Evolutionary conservation across 108 stramenopile genomes (phyloP).

Genomic region (Nitzschia sp.): DNA sequence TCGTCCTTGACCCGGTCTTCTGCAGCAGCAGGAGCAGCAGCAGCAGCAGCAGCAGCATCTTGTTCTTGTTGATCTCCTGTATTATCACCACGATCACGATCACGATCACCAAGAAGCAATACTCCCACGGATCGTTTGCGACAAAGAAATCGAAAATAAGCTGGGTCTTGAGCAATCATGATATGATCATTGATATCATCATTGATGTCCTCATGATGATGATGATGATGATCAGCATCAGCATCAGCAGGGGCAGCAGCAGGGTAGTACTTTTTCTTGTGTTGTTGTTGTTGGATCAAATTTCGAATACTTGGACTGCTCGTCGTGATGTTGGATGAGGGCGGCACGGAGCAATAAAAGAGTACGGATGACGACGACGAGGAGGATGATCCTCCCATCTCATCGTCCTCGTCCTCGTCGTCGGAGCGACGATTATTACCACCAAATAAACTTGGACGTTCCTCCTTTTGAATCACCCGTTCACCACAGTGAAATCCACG

Average conservation of each 20-base stretch:
- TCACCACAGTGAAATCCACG: constrained; percentile 34
- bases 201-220: too few species aligned
- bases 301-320: not conserved
- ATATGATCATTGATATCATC: not conserved
- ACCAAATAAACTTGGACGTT: not conserved
- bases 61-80: too few species aligned
- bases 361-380: too few species aligned
- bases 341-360: constrained; percentile 30
- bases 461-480: constrained; percentile 19
- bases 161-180: not conserved
- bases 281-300: not conserved
- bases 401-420: not conserved
- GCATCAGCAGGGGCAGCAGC: too few species aligned
- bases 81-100: too few species aligned
- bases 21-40: too few species aligned
- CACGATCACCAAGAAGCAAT: too few species aligned
- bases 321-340: too few species aligned
- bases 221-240: not conserved
- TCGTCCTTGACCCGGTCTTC: constrained; percentile 28
- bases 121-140: constrained; percentile 56
- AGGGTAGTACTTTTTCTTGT: not conserved
- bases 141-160: constrained; percentile 40
- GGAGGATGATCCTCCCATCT: too few species aligned
- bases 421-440: not conserved
- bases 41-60: too few species aligned